phyloP scores from a whole-genome alignment of 495 filamentous ascomycete species.

The Schizothecium vesticola region DNA sequence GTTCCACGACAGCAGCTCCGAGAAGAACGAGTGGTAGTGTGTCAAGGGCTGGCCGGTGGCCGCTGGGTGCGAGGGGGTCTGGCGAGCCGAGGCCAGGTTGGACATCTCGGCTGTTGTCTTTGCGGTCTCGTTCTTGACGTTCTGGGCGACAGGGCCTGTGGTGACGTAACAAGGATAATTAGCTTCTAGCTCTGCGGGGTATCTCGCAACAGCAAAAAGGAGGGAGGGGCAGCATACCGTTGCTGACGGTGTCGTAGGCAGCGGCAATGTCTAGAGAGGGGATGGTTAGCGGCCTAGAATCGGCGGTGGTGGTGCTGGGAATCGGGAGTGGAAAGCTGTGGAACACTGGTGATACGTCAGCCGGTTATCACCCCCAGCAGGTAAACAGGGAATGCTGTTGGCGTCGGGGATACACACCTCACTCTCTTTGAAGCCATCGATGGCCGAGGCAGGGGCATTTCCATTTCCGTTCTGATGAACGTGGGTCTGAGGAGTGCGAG shows the following conservation, averaged over 20 bases:
- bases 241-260: constrained; percentile 37
- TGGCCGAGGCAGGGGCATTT: constrained; percentile 17
- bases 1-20: constrained; percentile 69
- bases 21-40: constrained; percentile 94
- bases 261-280: constrained; percentile 36
- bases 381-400: not conserved
- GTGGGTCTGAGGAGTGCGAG: constrained; percentile 17
- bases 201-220: not conserved
- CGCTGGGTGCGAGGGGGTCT: constrained; percentile 60
- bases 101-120: constrained; percentile 69
- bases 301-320: constrained; percentile 4
- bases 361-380: constrained; percentile 11
- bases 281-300: constrained; percentile 16
- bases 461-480: constrained; percentile 19
- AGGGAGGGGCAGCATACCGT: constrained; percentile 26
- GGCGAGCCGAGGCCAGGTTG: constrained; percentile 66
- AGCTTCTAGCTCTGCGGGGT: constrained; percentile 14
- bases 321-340: constrained; percentile 21
- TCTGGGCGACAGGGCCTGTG: constrained; percentile 70
- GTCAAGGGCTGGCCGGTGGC: constrained; percentile 85
- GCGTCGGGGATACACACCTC: constrained; percentile 33
- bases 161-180: constrained; percentile 10
- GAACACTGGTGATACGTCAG: constrained; percentile 33
- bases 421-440: constrained; percentile 41
- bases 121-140: constrained; percentile 64